Conservation (phyloP, 805 yeast species). For the Saccharomycopsis sp. region DNA sequence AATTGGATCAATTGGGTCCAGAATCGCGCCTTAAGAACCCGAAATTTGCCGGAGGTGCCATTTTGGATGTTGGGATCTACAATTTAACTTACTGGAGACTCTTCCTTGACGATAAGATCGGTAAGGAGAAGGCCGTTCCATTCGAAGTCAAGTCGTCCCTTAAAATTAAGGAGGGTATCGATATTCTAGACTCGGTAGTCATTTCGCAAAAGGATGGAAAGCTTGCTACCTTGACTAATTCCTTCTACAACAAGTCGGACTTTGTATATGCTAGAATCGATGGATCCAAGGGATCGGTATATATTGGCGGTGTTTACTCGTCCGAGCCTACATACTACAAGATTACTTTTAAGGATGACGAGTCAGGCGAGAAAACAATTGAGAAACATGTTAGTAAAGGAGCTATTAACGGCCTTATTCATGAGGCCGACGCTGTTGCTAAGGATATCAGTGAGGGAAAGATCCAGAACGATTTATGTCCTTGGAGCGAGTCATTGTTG, state of each 20-base stretch:
- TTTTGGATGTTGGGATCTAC: conserved; percentile 51
- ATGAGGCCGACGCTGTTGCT: conserved; percentile 52
- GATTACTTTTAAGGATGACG: conserved; percentile 30
- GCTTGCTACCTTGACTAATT: conserved; percentile 34
- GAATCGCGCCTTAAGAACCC: conserved; percentile 37
- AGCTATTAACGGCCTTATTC: conserved; percentile 43
- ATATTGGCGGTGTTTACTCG: conserved; percentile 19
- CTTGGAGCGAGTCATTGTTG: conserved; percentile 40
- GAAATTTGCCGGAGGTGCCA: conserved; percentile 48
- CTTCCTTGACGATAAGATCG: conserved; percentile 32
- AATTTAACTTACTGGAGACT: conserved; percentile 40
- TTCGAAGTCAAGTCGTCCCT: conserved; percentile 28
- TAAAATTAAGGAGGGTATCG: conserved; percentile 38
- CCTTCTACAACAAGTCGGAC: conserved; percentile 13
- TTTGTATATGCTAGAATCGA: conserved; percentile 8
- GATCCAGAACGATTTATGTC: conserved; percentile 31
- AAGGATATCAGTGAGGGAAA: conserved; percentile 36
- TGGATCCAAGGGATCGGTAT: conserved; percentile 15
- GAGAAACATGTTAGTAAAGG: conserved; percentile 30
- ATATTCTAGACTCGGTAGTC: conserved; percentile 34
- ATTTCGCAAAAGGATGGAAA: conserved; percentile 35
- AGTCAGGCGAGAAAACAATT: conserved; percentile 21
- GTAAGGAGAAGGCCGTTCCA: conserved; percentile 24
- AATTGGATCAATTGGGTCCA: conserved; percentile 29
- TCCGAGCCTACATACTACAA: conserved; percentile 27